phyloP scores from a whole-genome alignment of 768 basidiomycete species.

The Amanita pseudoporphyria region DNA sequence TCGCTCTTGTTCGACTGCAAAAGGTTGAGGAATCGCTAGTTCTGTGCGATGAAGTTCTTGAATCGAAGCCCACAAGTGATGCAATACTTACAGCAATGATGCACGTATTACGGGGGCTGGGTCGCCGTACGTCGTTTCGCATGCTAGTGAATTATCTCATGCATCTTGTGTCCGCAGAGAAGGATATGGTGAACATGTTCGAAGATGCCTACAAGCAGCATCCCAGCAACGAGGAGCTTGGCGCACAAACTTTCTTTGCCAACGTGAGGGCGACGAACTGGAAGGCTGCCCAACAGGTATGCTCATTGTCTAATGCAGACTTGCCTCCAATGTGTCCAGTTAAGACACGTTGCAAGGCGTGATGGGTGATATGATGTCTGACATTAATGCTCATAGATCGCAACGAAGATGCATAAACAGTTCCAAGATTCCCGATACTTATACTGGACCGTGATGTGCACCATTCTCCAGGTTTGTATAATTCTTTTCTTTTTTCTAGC shows the following conservation, averaged over 20 bases:
- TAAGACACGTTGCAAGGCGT: too few species aligned
- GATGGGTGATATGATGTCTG: background rate
- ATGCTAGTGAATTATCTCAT: background rate
- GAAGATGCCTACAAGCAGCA: slow-evolving; percentile 80
- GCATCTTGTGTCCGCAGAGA: slow-evolving; percentile 30
- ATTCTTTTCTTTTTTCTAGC: background rate
- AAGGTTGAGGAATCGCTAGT: slow-evolving; percentile 78
- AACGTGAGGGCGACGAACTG: slow-evolving; percentile 72
- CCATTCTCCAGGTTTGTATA: slow-evolving; percentile 61
- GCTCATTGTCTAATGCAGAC: slow-evolving; percentile 1
- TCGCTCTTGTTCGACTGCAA: slow-evolving; percentile 75
- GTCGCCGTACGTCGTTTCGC: slow-evolving; percentile 38
- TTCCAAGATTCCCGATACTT: slow-evolving; percentile 76
- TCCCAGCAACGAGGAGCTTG: slow-evolving; percentile 75
- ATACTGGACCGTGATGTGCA: slow-evolving; percentile 77
- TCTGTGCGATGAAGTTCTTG: slow-evolving; percentile 74
- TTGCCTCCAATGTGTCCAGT: background rate
- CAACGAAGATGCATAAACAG: slow-evolving; percentile 74
- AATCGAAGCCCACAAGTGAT: slow-evolving; percentile 64
- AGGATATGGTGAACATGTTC: slow-evolving; percentile 77
- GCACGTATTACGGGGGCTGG: slow-evolving; percentile 73
- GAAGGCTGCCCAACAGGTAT: slow-evolving; percentile 80
- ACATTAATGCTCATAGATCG: slow-evolving; percentile 36
- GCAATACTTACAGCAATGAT: slow-evolving; percentile 70
- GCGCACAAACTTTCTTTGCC: slow-evolving; percentile 77